Evolutionary conservation across 2,329 filamentous ascomycete species (phyloP).

Genomic region (Exophiala sp.): DNA sequence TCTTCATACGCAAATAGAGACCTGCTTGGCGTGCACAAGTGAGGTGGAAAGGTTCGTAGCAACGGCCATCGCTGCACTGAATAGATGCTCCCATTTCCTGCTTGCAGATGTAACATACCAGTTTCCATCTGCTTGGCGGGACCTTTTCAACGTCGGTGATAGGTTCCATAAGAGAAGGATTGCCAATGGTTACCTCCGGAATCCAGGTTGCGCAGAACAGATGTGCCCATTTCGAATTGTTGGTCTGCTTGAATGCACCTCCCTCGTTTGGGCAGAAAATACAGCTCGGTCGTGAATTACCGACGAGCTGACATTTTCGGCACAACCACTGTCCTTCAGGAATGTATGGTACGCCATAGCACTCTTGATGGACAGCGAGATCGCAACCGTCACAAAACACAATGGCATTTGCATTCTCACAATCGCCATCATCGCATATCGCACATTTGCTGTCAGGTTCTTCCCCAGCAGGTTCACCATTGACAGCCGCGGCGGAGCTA

Average conservation of each 20-base stretch:
- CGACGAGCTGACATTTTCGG: conserved; percentile 92
- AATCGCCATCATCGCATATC: conserved; percentile 98
- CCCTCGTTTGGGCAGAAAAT: conserved; percentile 98
- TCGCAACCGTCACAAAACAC: conserved; percentile 99
- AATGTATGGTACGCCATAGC: conserved; percentile 97
- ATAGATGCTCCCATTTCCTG: conserved; percentile 98
- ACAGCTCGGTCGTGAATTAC: conserved; percentile 86
- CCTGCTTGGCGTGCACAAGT: conserved; percentile 87
- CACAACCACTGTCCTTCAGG: conserved; percentile 98
- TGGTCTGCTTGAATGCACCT: conserved; percentile 97
- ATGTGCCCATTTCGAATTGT: conserved; percentile 94
- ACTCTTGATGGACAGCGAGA: conserved; percentile 95
- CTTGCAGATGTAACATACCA: conserved; percentile 93
- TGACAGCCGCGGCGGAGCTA: conserved; percentile 90
- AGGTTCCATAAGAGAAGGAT: conserved; percentile 96
- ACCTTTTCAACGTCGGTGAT: conserved; percentile 98
- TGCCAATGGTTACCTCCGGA: conserved; percentile 90
- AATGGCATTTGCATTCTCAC: conserved; percentile 98
- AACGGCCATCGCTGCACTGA: conserved; percentile 95
- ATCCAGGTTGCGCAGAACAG: conserved; percentile 98
- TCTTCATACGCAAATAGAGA: conserved; percentile 95
- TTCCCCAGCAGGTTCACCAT: conserved; percentile 83
- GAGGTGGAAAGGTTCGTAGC: conserved; percentile 95
- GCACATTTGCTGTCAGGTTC: conserved; percentile 97
- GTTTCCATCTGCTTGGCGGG: conserved; percentile 87